Conservation (phyloP, 441 rosid species). For the Adansonia rubrostipa region DNA sequence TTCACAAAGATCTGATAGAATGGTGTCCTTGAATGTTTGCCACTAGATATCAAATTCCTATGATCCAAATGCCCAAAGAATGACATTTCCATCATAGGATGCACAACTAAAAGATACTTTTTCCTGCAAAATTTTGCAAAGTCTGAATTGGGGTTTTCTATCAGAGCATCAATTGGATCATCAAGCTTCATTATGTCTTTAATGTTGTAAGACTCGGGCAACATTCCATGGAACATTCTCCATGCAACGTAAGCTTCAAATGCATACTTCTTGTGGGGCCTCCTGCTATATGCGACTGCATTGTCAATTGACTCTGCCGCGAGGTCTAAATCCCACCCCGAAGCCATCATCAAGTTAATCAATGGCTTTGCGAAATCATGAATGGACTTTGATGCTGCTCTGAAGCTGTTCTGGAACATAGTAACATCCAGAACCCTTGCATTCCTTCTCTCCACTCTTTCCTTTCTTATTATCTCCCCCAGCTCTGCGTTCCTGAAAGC, state of each 20-base stretch:
- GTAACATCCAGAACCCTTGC: slow-evolving; percentile 35
- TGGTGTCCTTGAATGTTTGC: slow-evolving; percentile 67
- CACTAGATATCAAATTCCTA: slow-evolving; percentile 51
- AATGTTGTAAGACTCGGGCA: slow-evolving; percentile 41
- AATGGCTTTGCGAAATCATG: slow-evolving; percentile 73
- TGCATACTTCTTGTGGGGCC: slow-evolving; percentile 68
- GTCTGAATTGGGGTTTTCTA: slow-evolving; percentile 46
- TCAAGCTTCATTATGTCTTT: slow-evolving; percentile 47
- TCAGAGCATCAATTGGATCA: slow-evolving; percentile 51
- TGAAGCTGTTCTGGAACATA: slow-evolving; percentile 45
- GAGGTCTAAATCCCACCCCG: slow-evolving; percentile 62
- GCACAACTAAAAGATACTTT: slow-evolving; percentile 67
- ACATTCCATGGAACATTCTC: slow-evolving; percentile 62
- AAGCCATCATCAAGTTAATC: slow-evolving; percentile 73
- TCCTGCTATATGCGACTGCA: slow-evolving; percentile 48
- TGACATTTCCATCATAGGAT: slow-evolving; percentile 66
- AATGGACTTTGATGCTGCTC: slow-evolving; percentile 56
- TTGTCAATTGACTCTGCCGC: slow-evolving; percentile 58
- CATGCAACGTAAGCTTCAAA: slow-evolving; percentile 70
- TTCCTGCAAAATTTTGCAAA: slow-evolving; percentile 58
- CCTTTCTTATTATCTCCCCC: slow-evolving; percentile 38
- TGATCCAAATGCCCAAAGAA: slow-evolving; percentile 75
- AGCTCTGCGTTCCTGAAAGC: slow-evolving; percentile 37
- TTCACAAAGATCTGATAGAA: slow-evolving; percentile 60
- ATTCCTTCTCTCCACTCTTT: slow-evolving; percentile 39